Conservation (phyloP, 805 yeast genomes). For the Metschnikowia kunwiensis region DNA sequence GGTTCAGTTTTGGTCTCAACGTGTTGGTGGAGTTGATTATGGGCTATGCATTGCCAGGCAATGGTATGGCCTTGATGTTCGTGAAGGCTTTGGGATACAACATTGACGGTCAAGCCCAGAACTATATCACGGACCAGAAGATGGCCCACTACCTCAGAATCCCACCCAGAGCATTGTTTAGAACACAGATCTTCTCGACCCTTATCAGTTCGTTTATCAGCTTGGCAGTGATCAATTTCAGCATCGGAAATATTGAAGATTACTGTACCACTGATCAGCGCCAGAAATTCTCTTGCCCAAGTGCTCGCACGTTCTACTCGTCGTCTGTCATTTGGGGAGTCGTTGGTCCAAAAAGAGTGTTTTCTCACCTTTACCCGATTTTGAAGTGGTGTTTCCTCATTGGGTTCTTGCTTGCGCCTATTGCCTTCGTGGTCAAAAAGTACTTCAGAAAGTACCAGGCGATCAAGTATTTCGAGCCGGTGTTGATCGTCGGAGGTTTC, state of each 20-base stretch:
- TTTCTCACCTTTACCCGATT: slow-evolving; percentile 32
- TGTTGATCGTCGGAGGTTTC: slow-evolving; percentile 32
- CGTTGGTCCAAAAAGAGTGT: slow-evolving; percentile 48
- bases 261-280: slow-evolving; percentile 1
- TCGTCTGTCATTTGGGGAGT: slow-evolving; percentile 66
- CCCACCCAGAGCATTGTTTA: slow-evolving; percentile 59
- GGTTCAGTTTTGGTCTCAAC: slow-evolving; percentile 32
- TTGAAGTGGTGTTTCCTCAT: slow-evolving; percentile 35
- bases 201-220: slow-evolving; percentile 6
- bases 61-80: slow-evolving; percentile 38
- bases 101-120: slow-evolving; percentile 55
- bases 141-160: slow-evolving; percentile 63
- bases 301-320: slow-evolving; percentile 38
- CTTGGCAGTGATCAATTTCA: slow-evolving; percentile 8
- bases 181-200: slow-evolving; percentile 25
- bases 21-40: slow-evolving; percentile 37
- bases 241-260: slow-evolving; percentile 4
- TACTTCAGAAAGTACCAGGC: slow-evolving; percentile 19
- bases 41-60: slow-evolving; percentile 39
- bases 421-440: slow-evolving; percentile 23
- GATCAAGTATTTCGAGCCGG: slow-evolving; percentile 32
- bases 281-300: slow-evolving; percentile 7
- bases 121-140: slow-evolving; percentile 55
- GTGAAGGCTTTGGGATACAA: slow-evolving; percentile 59
- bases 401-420: slow-evolving; percentile 28